Percentiles rank a stretch among this genome's conserved stretches.
phyloP scores from a whole-genome alignment of 2,329 filamentous ascomycete species.

The Dothistroma pini region DNA sequence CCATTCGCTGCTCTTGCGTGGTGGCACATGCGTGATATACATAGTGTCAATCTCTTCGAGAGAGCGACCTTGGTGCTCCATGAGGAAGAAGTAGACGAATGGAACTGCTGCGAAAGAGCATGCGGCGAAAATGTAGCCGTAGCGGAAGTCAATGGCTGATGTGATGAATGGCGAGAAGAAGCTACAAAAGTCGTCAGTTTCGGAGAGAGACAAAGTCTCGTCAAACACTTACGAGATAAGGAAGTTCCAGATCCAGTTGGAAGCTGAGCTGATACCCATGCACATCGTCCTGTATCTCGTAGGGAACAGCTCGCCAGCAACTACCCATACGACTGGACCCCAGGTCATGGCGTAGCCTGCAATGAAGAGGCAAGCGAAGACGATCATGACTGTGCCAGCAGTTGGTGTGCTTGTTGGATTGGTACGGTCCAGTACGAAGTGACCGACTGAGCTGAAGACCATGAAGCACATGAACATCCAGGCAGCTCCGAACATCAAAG shows the following conservation, averaged over 20 bases:
- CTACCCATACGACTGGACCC: conserved; percentile 65
- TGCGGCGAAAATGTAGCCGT: conserved; percentile 72
- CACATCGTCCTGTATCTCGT: conserved; percentile 48
- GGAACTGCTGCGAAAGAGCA: conserved; percentile 63
- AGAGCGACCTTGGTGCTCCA: conserved; percentile 68
- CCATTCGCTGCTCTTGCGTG: conserved; percentile 35
- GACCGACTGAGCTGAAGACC: conserved; percentile 47
- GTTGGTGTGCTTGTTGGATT: conserved; percentile 36
- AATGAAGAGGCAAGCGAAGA: conserved; percentile 67
- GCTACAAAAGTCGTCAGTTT: background rate
- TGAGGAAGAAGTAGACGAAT: conserved; percentile 73
- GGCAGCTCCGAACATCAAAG: conserved; percentile 43
- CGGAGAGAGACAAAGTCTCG: conserved; percentile 23
- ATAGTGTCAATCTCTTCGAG: conserved; percentile 78
- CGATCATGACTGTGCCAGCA: conserved; percentile 59
- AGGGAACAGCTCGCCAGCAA: conserved; percentile 46
- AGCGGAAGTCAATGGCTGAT: conserved; percentile 64
- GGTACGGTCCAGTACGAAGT: conserved; percentile 40
- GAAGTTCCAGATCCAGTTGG: conserved; percentile 55
- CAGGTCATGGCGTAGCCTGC: conserved; percentile 65
- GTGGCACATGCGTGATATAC: conserved; percentile 53
- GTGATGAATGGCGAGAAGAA: conserved; percentile 83
- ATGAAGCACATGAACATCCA: conserved; percentile 59
- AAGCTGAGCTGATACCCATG: conserved; percentile 56
- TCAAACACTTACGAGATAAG: conserved; percentile 24